A percentile compares a stretch with the other conserved stretches of the same genome.
Evolutionary conservation across 108 stramenopile genomes (phyloP).

Genomic region (Ochromonas danica): DNA sequence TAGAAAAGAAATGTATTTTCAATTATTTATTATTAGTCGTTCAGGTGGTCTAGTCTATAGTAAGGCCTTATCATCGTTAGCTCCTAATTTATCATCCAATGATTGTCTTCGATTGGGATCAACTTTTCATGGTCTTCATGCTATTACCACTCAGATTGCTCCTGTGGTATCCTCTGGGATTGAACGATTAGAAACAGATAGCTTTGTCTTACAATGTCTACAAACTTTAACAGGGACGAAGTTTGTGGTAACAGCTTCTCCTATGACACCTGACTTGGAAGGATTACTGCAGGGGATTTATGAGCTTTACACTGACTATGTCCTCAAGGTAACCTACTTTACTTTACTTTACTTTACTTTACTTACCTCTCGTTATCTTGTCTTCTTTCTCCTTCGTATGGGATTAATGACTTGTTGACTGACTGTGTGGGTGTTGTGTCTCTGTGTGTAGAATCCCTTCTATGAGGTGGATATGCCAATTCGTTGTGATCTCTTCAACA

Average conservation of each 20-base stretch:
- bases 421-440: no score
- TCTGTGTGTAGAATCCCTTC: slow-evolving; percentile 55
- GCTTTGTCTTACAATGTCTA: slow-evolving; percentile 54
- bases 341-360: background rate
- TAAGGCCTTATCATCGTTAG: slow-evolving; percentile 51
- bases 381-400: background rate
- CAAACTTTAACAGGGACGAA: slow-evolving; percentile 52
- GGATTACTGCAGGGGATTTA: slow-evolving; percentile 53
- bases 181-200: slow-evolving; percentile 59
- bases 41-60: slow-evolving; percentile 64
- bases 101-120: slow-evolving; percentile 63
- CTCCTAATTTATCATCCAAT: slow-evolving; percentile 52
- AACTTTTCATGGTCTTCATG: slow-evolving; percentile 65
- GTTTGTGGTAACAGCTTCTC: slow-evolving; percentile 61
- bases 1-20: slow-evolving; percentile 37
- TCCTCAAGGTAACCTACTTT: slow-evolving; percentile 53
- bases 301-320: slow-evolving; percentile 62
- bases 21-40: slow-evolving; percentile 60
- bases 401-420: background rate
- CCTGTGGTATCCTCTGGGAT: slow-evolving; percentile 60
- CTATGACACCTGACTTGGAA: slow-evolving; percentile 55
- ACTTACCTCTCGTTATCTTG: background rate
- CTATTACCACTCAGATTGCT: slow-evolving; percentile 63
- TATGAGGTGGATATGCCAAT: slow-evolving; percentile 67
- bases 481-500: slow-evolving; percentile 61